These are phyloP conservation scores for Colletotrichum lindemuthianum DNA, from an alignment of 2,329 filamentous ascomycete species.

Conservation along the genomic window DNA sequence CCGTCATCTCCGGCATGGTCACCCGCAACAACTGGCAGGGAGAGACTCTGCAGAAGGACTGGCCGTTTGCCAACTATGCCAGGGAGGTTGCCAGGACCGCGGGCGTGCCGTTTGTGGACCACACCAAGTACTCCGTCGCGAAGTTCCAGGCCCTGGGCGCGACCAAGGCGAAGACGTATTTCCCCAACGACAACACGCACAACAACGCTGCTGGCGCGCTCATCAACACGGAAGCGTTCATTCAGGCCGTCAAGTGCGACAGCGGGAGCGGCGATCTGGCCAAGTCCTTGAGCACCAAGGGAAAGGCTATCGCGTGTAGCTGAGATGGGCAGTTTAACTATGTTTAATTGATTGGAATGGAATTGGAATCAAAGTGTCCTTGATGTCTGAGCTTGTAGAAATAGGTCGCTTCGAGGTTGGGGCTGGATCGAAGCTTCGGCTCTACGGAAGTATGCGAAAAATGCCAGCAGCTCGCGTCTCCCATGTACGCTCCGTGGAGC, in stretches of 20 bases:
- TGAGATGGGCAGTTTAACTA: too few relatives aligned
- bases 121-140: slow-evolving; percentile 40
- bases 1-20: slow-evolving; percentile 42
- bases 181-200: slow-evolving; percentile 43
- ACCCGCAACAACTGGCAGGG: slow-evolving; percentile 37
- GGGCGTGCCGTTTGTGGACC: slow-evolving; percentile 40
- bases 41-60: slow-evolving; percentile 33
- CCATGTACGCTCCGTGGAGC: too few relatives aligned
- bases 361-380: too few relatives aligned
- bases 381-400: too few relatives aligned
- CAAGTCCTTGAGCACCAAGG: too few relatives aligned
- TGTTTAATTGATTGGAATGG: too few relatives aligned
- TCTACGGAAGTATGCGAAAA: too few relatives aligned
- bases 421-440: too few relatives aligned
- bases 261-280: too few relatives aligned
- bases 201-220: slow-evolving; percentile 39
- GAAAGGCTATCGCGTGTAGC: too few relatives aligned
- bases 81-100: slow-evolving; percentile 33
- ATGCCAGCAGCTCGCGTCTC: too few relatives aligned
- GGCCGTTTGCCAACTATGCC: slow-evolving; percentile 40
- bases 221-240: slow-evolving; percentile 35
- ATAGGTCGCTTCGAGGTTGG: too few relatives aligned
- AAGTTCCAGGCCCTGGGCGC: slow-evolving; percentile 39
- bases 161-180: slow-evolving; percentile 39
- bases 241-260: slow-evolving; percentile 39